Evolutionary conservation across 371 early-diverging fungal genomes (phyloP), one percentile per base, ranked within the genome.

Genomic region (Rhizopus sp.): DNA sequence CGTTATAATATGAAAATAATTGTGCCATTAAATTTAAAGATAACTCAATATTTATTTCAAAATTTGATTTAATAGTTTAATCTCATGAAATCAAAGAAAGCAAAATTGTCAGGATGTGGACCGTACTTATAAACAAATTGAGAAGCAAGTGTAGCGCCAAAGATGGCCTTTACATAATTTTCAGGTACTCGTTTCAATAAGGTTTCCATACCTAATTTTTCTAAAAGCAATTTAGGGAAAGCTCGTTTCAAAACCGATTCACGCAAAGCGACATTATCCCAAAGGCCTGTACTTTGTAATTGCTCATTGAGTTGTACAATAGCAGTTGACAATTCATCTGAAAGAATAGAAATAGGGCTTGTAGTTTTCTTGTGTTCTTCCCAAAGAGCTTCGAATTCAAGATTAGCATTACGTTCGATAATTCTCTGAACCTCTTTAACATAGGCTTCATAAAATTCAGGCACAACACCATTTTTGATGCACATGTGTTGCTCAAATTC

Each of bases 351-450:
- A 57, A 88, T 88, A 16, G 97, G 88, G 15, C 71, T 79, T 55
- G 79, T 81, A 13, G 93, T 91, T 62, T 90, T 84, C 51, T 75
- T 64, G 63, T 88, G 84, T 71, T 98, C 97, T 35, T 78, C 70
- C 98, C 98, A 98, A 53, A 98, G 78, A 49, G 91, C 90, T 70
- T 96, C 98, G 70, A 98, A 98, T 77, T 98, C 98, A 30, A 90
- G 78, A 34, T 85, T 88, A 12, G 98, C 98, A 57, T 97, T 96
- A 58, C 87, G 82, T 70, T 97, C 98, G 69, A 98, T 97, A 62
- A 91, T 90, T 3, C 60, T 51, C 60, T 98, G 98, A 2, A 98
- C 98, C 55, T 88, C 86, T 62, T 92, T 85, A 56, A 97, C 89
- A 71, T 98, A 98, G 42, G 90, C 89, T 63, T 81, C 63, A 80